phyloP scores from a whole-genome alignment of 352 stramenopile genomes.

The Globisporangium carolinianum region DNA sequence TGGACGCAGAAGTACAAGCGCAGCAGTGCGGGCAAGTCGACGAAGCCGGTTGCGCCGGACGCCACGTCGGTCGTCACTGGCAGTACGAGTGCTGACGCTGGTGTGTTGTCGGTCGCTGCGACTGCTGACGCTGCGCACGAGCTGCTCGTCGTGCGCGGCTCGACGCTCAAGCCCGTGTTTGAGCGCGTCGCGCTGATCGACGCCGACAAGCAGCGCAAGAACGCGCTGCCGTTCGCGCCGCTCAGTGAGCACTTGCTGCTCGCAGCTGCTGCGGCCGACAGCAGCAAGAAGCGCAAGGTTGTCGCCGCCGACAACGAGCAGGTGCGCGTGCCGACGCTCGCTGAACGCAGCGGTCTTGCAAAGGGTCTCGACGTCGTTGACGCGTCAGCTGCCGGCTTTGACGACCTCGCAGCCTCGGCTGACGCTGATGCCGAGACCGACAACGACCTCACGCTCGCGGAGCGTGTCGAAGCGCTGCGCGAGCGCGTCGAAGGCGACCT shows the following conservation, averaged over 20 bases:
- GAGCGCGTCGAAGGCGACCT: constrained; percentile 71
- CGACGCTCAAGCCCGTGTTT: constrained; percentile 70
- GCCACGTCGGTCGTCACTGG: constrained; percentile 25
- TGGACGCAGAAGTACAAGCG: constrained; percentile 69
- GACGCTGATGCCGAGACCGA: constrained; percentile 23
- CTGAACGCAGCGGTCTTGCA: constrained; percentile 46
- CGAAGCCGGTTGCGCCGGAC: constrained; percentile 58
- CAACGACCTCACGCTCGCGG: constrained; percentile 53
- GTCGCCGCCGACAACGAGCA: constrained; percentile 28
- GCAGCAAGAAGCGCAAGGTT: constrained; percentile 60
- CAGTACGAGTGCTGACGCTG: constrained; percentile 23
- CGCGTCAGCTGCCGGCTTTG: constrained; percentile 36
- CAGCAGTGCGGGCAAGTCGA: constrained; percentile 24
- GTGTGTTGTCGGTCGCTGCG: constrained; percentile 38
- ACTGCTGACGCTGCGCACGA: constrained; percentile 21
- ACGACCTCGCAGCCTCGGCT: constrained; percentile 34
- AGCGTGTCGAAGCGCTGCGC: constrained; percentile 69
- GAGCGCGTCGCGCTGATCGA: constrained; percentile 58
- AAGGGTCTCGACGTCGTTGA: constrained; percentile 60
- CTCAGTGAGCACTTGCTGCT: constrained; percentile 69
- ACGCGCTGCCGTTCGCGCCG: constrained; percentile 39
- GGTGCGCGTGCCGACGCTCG: constrained; percentile 67
- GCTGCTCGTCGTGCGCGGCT: constrained; percentile 64
- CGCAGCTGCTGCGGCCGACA: constrained; percentile 25
- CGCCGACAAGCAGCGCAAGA: constrained; percentile 52